These are phyloP conservation scores for Senna tora DNA, from an alignment of 306 rosid species.

Conservation along the genomic window DNA sequence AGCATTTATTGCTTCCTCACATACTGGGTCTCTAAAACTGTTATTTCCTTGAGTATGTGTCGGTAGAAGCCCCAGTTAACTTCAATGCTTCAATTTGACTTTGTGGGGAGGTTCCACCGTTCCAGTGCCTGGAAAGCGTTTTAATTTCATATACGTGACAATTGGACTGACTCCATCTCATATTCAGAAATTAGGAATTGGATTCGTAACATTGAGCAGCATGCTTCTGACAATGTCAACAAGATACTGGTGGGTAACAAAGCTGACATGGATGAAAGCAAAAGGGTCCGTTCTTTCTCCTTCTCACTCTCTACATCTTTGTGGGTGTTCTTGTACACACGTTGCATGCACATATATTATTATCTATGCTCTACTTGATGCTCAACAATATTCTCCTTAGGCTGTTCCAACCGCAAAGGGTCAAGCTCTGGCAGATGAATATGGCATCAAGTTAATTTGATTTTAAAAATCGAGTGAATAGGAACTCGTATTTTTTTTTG, in stretches of 20 bases:
- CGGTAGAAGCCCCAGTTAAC: neutral
- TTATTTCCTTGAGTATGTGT: neutral
- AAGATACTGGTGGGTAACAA: constrained; percentile 88
- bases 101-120: constrained; percentile 16
- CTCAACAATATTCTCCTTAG: constrained; percentile 43
- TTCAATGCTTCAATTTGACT: constrained; percentile 23
- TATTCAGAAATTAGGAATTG: constrained; percentile 81
- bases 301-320: constrained; percentile 13
- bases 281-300: constrained; percentile 58
- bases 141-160: constrained; percentile 19
- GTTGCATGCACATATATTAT: constrained; percentile 15
- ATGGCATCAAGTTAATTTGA: constrained; percentile 59
- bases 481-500: no score
- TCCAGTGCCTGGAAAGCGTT: constrained; percentile 26
- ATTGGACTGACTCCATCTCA: constrained; percentile 31
- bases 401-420: constrained; percentile 89
- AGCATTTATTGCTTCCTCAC: constrained; percentile 15
- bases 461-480: constrained; percentile 11
- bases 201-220: constrained; percentile 91
- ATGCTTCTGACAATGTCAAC: constrained; percentile 91
- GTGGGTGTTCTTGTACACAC: neutral
- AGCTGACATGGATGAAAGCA: constrained; percentile 95
- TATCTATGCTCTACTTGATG: constrained; percentile 28
- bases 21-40: neutral
- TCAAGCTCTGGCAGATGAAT: constrained; percentile 84